phyloP scores from a whole-genome alignment of 225 moss, liverwort and hornwort species.

The Sphagnum tenellum region DNA sequence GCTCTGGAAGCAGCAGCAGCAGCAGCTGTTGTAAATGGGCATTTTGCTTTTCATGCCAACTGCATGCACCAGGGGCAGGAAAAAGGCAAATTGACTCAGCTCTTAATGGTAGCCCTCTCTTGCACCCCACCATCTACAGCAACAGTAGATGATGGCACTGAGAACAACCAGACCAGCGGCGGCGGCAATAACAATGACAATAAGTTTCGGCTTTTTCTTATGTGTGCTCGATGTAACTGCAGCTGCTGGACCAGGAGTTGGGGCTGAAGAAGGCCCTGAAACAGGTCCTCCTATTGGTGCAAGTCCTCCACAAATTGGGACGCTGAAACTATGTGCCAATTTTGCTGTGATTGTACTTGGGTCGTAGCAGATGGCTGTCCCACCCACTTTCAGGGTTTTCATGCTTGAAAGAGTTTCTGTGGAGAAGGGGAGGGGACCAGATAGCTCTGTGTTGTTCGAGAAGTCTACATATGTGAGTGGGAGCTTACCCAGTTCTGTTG shows the following conservation, averaged over 20 bases:
- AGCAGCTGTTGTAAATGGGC: too few species aligned
- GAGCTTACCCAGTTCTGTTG: constrained; percentile 8
- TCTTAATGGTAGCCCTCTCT: constrained; percentile 34
- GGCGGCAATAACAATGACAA: constrained; percentile 38
- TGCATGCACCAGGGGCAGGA: too few species aligned
- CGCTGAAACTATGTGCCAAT: constrained; percentile 8
- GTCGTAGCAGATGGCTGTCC: constrained; percentile 38
- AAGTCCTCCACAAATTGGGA: constrained; percentile 25
- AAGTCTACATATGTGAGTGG: constrained; percentile 35
- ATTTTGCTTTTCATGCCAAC: too few species aligned
- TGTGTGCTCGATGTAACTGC: constrained; percentile 8
- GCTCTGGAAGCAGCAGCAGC: too few species aligned
- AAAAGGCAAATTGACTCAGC: not conserved
- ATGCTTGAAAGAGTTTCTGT: constrained; percentile 19
- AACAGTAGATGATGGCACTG: constrained; percentile 35
- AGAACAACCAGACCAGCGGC: constrained; percentile 28
- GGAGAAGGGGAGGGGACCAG: constrained; percentile 32
- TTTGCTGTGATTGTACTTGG: constrained; percentile 22
- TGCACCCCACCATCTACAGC: constrained; percentile 59
- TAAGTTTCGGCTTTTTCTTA: constrained; percentile 41
- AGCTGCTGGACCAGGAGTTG: not conserved
- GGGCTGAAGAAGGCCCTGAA: constrained; percentile 5
- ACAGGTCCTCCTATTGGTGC: constrained; percentile 17
- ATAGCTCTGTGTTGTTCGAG: constrained; percentile 28
- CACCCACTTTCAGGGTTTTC: constrained; percentile 9